A percentile compares a stretch with the other conserved stretches of the same genome.
Conservation (phyloP, 148 eudicot species). For the Chenopodium suecicum region DNA sequence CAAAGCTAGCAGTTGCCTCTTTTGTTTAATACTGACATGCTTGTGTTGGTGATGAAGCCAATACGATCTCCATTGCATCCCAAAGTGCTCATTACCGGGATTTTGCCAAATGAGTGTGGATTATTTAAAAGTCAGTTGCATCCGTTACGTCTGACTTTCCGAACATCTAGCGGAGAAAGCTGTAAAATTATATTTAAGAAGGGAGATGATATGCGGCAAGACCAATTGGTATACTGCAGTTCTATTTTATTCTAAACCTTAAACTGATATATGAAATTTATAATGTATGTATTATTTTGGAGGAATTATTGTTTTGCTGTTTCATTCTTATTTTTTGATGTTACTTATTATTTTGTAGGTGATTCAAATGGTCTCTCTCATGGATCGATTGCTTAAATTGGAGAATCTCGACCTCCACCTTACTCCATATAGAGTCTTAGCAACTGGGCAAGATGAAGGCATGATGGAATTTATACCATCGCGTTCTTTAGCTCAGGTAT, state of each 20-base stretch:
- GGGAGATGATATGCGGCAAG: constrained; percentile 98
- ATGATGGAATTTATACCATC: constrained; percentile 98
- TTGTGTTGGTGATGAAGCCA: constrained; percentile 50
- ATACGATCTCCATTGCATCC: constrained; percentile 92
- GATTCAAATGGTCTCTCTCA: constrained; percentile 92
- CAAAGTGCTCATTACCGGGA: constrained; percentile 79
- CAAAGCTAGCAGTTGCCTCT: constrained; percentile 6
- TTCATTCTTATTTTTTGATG: constrained; percentile 6
- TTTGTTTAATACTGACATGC: constrained; percentile 16
- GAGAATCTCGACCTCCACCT: constrained; percentile 96
- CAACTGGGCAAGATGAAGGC: constrained; percentile 98
- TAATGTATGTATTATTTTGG: background rate
- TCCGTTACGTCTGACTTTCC: constrained; percentile 86
- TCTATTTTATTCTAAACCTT: constrained; percentile 1
- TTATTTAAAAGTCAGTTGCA: constrained; percentile 86
- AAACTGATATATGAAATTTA: background rate
- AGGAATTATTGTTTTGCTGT: background rate
- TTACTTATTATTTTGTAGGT: constrained; percentile 46
- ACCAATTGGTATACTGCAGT: constrained; percentile 64
- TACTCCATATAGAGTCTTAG: constrained; percentile 93
- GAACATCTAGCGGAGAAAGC: constrained; percentile 73
- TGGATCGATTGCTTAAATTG: constrained; percentile 94
- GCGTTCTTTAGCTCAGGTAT: constrained; percentile 91
- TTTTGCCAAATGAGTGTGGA: constrained; percentile 85
- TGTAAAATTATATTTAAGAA: constrained; percentile 93